Evolutionary conservation across 179 eudicot species (phyloP), one percentile per base, ranked within the genome.

Genomic region (Actinidia arguta): DNA sequence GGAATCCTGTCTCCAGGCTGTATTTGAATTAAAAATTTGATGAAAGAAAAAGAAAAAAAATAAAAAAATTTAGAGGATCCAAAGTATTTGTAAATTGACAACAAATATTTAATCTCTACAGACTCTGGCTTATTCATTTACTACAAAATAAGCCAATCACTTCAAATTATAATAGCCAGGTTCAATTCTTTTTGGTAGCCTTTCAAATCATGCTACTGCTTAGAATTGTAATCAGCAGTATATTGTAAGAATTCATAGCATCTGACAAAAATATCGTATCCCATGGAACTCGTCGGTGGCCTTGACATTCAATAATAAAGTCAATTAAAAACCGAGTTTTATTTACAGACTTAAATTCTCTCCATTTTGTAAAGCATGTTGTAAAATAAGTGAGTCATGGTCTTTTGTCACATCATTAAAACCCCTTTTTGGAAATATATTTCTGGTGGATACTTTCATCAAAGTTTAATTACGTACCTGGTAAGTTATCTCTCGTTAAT

Each of bases 161-260:
- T 46, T 44, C 20, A n/a, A 51, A 22, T 6, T 24, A 24, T 12
- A n/a, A n/a, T n/a, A n/a, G n/a, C n/a, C n/a, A n/a, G n/a, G 76
- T 0, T 48, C n/a, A 20, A 70, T 10, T 70, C 31, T 27, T 66
- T 24, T 24, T 73, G 76, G 76, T 50, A 73, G 76, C 42, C 76
- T 16, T 73, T 73, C 76, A 48, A 73, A 73, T 73, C 76, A 73
- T 73, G 44, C 20, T 14, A 24, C 58, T n/a, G 50, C n/a, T 48
- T 73, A 24, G 55, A 36, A 55, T 11, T 47, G 1, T 24, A 73
- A 73, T 73, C 59, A 24, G 13, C 76, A 73, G 48, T n/a, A 24
- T 20, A 14, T 73, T 42, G 13, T 36, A n/a, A 67, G 31, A 67
- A 66, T 13, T 31, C 13, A 50, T 42, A 13, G 10, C 16, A 6